phyloP scores from a whole-genome alignment of 768 basidiomycete species.

The Hygrocybe coccinea region DNA sequence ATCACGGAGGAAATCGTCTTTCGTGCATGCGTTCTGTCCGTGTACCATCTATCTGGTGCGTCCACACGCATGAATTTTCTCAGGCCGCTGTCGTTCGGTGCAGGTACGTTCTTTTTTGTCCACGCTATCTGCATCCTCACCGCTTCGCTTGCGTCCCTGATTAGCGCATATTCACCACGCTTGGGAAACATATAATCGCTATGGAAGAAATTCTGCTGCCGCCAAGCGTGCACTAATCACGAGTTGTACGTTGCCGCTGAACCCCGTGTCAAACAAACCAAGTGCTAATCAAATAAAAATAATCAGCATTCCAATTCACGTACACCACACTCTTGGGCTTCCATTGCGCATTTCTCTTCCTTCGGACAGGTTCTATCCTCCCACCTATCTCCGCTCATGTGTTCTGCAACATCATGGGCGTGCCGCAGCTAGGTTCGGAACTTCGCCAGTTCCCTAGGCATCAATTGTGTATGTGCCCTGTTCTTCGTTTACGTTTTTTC shows the following conservation, averaged over 20 bases:
- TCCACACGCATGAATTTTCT: constrained; percentile 67
- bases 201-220: constrained; percentile 64
- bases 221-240: constrained; percentile 54
- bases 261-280: not conserved
- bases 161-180: constrained; percentile 93
- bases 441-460: too few relatives aligned
- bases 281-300: too few relatives aligned
- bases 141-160: not conserved
- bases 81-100: constrained; percentile 81
- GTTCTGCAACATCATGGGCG: too few relatives aligned
- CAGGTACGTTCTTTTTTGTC: constrained; percentile 51
- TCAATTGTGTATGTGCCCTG: too few relatives aligned
- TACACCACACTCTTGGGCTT: constrained; percentile 95
- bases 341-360: constrained; percentile 79
- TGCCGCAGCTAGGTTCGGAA: too few relatives aligned
- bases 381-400: constrained; percentile 77
- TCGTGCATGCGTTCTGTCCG: constrained; percentile 73
- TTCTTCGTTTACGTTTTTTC: too few relatives aligned
- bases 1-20: constrained; percentile 92
- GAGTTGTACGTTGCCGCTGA: constrained; percentile 40
- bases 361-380: constrained; percentile 77
- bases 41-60: constrained; percentile 63
- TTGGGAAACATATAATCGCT: constrained; percentile 75
- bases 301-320: constrained; percentile 78
- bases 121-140: not conserved